Conservation (phyloP, 1,139 yeast species). For the Magnusiomyces suaveolens region DNA sequence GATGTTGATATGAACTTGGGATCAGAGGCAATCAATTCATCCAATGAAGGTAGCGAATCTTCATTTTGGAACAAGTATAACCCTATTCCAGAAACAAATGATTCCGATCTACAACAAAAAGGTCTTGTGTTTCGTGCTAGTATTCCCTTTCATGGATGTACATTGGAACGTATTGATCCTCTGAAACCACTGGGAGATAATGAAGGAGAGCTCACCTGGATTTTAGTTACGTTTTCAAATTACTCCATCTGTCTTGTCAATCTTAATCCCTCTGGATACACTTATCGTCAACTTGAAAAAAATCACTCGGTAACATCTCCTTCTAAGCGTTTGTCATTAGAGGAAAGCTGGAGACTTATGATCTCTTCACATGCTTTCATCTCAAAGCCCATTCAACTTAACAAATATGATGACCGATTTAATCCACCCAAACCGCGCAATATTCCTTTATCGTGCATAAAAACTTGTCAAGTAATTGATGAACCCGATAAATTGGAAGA, state of each 20-base stretch:
- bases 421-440: background rate
- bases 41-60: background rate
- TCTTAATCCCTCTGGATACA: background rate
- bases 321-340: background rate
- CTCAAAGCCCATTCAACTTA: background rate
- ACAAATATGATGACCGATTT: background rate
- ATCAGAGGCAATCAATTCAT: background rate
- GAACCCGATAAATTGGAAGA: background rate
- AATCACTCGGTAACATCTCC: background rate
- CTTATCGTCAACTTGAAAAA: background rate
- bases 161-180: background rate
- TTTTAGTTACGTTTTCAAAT: background rate
- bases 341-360: background rate
- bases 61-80: too few species aligned
- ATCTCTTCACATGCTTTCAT: background rate
- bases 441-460: background rate
- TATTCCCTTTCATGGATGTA: background rate
- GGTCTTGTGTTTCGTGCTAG: background rate
- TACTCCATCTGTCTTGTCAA: background rate
- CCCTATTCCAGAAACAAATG: too few species aligned
- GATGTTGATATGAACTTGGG: background rate
- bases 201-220: background rate
- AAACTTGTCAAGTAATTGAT: background rate
- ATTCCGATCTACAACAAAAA: background rate
- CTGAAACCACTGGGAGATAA: background rate